Evolutionary conservation across 106 monocot species (phyloP), one percentile per base, ranked within the genome.

Genomic region (Dioscorea zingiberensis): DNA sequence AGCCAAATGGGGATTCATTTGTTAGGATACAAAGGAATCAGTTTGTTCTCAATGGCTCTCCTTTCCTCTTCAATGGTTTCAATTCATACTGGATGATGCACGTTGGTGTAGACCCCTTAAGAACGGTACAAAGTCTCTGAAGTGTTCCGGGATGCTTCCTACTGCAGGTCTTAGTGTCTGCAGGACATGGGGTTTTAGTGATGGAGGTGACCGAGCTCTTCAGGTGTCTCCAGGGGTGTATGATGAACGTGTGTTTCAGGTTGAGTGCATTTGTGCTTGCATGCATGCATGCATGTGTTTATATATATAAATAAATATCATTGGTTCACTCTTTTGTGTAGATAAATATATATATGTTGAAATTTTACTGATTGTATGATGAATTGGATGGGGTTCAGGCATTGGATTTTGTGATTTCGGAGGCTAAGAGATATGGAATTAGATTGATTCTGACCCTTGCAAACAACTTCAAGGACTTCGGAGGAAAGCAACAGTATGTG

Each of bases 41-140:
- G 18, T 74, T 83, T 45, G 44, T 74, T 29, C 65, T 74, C 30
- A 63, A 70, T 25, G 77, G 73, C 18, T 24, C 65, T 13, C 73
- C 77, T 19, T 82, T 82, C 65, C 70, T 74, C 55, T 85, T 81
- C 68, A 85, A 78, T 60, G 85, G 85, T 17, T 85, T 81, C 74
- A 85, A 85, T 64, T 71, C 81, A 1, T 81, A 85, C 44, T 85
- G 85, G 85, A 71, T 85, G 85, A 74, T 85, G 85, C 51, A 47
- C 21, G 64, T 63, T 3, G 74, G 76, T 3, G 53, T 68, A 6
- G 60, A 74, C 1, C 70, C 81, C 18, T 10, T 32, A n/a, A 7
- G 63, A 71, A 9, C 25, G 85, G 47, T 25, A 18, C 46, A 81
- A 78, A 67, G 80, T 85, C n/a, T 44, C 66, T 21, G 51, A 70